These are phyloP conservation scores for Brassica carinata DNA, from an alignment of 345 rosid species.

Conservation along the genomic window DNA sequence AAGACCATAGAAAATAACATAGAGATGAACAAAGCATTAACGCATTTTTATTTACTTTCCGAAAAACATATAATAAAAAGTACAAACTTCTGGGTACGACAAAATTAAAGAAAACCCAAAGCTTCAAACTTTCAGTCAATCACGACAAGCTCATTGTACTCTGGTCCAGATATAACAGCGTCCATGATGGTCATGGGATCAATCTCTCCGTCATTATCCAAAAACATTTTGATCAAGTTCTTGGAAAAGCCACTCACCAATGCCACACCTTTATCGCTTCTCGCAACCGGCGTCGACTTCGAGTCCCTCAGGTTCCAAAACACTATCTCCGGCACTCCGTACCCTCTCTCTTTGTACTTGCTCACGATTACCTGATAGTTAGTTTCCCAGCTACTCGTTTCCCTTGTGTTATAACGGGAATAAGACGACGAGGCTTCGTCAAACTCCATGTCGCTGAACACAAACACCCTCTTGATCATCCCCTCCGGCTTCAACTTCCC, in stretches of 20 bases:
- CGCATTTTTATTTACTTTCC: not conserved
- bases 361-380: slow-evolving; percentile 47
- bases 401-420: not conserved
- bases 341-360: slow-evolving; percentile 53
- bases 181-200: slow-evolving; percentile 49
- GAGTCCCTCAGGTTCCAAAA: slow-evolving; percentile 73
- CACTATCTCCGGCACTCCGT: slow-evolving; percentile 59
- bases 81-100: not conserved
- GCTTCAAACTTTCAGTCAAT: slow-evolving; percentile 25
- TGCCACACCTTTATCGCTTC: slow-evolving; percentile 49
- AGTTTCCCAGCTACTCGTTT: slow-evolving; percentile 49
- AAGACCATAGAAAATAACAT: not conserved
- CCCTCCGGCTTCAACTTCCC: slow-evolving; percentile 50
- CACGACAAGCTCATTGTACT: slow-evolving; percentile 46
- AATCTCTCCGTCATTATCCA: slow-evolving; percentile 46
- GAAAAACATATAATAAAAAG: not conserved
- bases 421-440: slow-evolving; percentile 40
- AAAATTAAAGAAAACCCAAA: not conserved
- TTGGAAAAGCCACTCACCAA: slow-evolving; percentile 70
- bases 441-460: slow-evolving; percentile 78
- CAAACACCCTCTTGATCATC: slow-evolving; percentile 62
- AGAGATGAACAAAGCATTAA: not conserved
- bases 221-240: slow-evolving; percentile 60
- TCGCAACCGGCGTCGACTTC: slow-evolving; percentile 49
- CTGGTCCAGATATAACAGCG: slow-evolving; percentile 49